Evolutionary conservation across 2,329 filamentous ascomycete genomes (phyloP).

Genomic region (Claviceps citrina): DNA sequence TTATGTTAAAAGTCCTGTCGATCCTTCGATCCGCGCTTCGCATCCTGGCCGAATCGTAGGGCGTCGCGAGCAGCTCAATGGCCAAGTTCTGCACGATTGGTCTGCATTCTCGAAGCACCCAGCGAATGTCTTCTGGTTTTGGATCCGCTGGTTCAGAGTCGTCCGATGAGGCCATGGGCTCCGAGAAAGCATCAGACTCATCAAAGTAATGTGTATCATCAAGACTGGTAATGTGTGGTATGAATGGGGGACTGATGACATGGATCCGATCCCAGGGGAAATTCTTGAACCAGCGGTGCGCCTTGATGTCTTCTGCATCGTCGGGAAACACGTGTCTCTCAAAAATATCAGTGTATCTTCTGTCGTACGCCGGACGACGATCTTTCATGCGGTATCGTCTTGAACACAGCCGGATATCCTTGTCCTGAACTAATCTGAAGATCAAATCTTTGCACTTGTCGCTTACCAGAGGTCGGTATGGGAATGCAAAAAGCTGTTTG

Average conservation of each 20-base stretch:
- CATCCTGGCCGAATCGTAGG: conserved; percentile 33
- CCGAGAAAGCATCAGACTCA: conserved; percentile 57
- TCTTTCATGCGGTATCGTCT: conserved; percentile 59
- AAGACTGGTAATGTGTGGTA: conserved; percentile 52
- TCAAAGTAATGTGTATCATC: conserved; percentile 86
- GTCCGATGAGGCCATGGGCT: conserved; percentile 36
- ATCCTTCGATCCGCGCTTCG: conserved; percentile 35
- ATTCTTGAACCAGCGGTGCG: conserved; percentile 70
- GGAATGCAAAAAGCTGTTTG: conserved; percentile 54
- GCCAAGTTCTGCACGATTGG: conserved; percentile 28
- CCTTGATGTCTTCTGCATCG: conserved; percentile 79
- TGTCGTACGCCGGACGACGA: conserved; percentile 11
- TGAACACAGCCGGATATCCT: conserved; percentile 61
- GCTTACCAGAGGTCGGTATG: conserved; percentile 48
- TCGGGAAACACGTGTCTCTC: conserved; percentile 60
- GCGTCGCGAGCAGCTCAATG: conserved; percentile 28
- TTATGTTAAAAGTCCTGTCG: conserved; percentile 22
- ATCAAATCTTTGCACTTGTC: conserved; percentile 65
- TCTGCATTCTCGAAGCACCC: conserved; percentile 23
- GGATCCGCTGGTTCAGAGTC: conserved; percentile 16
- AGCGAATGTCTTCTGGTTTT: conserved; percentile 17
- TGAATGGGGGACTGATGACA: conserved; percentile 56
- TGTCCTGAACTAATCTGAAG: conserved; percentile 53
- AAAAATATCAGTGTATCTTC: conserved; percentile 11
- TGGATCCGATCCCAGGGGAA: conserved; percentile 68